Evolutionary conservation across 495 filamentous ascomycete species (phyloP).

Genomic region (Hamigera avellanea): DNA sequence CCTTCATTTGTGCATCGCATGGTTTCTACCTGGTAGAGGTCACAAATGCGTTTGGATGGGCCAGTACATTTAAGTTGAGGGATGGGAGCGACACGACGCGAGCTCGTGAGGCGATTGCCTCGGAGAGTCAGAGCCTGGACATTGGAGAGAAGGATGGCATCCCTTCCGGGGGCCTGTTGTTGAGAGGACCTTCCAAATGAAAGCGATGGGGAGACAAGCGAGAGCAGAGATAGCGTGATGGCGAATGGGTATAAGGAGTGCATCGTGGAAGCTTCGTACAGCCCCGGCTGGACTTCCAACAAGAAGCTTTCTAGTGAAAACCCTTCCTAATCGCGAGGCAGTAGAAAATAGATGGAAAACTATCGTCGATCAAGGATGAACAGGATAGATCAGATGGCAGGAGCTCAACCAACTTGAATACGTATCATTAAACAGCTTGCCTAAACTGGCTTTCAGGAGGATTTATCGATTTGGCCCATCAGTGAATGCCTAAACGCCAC

Average conservation of each 20-base stretch:
- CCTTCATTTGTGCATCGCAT: constrained; percentile 88
- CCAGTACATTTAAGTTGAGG: constrained; percentile 80
- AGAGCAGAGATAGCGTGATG: constrained; percentile 8
- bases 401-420: too few relatives aligned
- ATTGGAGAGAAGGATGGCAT: constrained; percentile 61
- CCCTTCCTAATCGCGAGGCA: too few relatives aligned
- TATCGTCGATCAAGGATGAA: too few relatives aligned
- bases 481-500: too few relatives aligned
- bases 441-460: too few relatives aligned
- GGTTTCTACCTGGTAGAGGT: constrained; percentile 58
- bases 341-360: too few relatives aligned
- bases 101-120: constrained; percentile 47
- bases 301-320: too few relatives aligned
- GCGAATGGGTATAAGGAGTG: not conserved
- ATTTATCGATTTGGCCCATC: too few relatives aligned
- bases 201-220: constrained; percentile 24
- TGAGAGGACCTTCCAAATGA: constrained; percentile 9
- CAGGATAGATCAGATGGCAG: too few relatives aligned
- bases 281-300: not conserved
- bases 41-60: constrained; percentile 40
- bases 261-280: not conserved
- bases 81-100: constrained; percentile 65
- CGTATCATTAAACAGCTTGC: too few relatives aligned
- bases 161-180: constrained; percentile 36
- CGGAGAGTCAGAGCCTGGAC: constrained; percentile 72